Conservation (phyloP, 495 filamentous ascomycete species). For the Talaromyces borbonicus region DNA sequence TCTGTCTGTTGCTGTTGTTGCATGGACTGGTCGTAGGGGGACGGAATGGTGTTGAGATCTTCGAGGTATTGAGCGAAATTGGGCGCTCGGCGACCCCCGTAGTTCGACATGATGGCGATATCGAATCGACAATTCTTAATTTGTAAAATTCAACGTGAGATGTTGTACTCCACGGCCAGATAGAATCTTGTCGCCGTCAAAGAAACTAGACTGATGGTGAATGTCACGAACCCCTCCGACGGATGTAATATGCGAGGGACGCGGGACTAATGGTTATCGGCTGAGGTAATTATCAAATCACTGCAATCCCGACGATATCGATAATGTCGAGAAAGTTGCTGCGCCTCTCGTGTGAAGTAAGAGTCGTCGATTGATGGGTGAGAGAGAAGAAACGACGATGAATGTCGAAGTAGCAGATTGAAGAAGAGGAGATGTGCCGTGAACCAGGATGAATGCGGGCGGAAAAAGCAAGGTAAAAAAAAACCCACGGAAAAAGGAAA, state of each 20-base stretch:
- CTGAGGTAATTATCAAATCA: no score
- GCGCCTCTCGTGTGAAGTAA: no score
- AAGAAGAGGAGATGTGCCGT: not conserved
- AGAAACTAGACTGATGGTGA: not conserved
- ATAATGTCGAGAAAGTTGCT: no score
- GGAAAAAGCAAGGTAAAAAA: slow-evolving; percentile 4
- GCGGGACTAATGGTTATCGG: no score
- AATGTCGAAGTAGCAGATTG: not conserved
- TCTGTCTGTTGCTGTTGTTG: slow-evolving; percentile 44
- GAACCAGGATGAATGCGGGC: no score
- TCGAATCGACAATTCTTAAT: no score
- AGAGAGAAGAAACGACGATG: not conserved
- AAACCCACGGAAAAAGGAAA: not conserved
- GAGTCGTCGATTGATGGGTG: not conserved
- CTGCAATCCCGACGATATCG: no score
- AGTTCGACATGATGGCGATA: slow-evolving; percentile 31
- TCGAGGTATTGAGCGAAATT: slow-evolving; percentile 85
- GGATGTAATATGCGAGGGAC: no score
- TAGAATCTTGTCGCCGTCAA: no score
- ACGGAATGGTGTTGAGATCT: slow-evolving; percentile 69
- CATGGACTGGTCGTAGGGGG: slow-evolving; percentile 52
- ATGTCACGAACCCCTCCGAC: not conserved
- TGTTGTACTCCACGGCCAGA: no score
- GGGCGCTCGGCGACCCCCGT: slow-evolving; percentile 59
- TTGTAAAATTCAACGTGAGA: no score